These are phyloP conservation scores for Cryptococcus sp. DNA, from an alignment of 1,284 basidiomycete species.

Conservation along the genomic window DNA sequence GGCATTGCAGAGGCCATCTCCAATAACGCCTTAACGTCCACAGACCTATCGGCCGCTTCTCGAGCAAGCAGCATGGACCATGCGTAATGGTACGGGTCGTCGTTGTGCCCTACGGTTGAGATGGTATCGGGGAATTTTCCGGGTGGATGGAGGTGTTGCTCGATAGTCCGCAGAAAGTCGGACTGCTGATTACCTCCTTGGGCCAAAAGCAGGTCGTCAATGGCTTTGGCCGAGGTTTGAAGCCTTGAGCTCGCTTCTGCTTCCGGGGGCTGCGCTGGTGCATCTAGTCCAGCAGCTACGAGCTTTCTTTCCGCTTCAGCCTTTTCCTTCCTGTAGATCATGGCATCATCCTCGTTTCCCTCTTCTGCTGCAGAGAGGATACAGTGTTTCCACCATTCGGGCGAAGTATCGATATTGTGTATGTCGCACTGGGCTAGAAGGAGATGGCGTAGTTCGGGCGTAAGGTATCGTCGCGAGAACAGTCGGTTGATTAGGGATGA, in stretches of 20 bases:
- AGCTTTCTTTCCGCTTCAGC: background rate
- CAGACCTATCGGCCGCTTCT: slow-evolving; percentile 10
- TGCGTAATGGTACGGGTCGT: slow-evolving; percentile 15
- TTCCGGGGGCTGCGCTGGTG: background rate
- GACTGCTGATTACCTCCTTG: background rate
- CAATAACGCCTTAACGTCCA: slow-evolving; percentile 16
- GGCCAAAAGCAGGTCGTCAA: slow-evolving; percentile 1
- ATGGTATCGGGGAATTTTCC: background rate
- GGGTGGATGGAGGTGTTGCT: background rate
- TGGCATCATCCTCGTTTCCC: slow-evolving; percentile 9
- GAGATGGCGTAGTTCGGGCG: slow-evolving; percentile 5
- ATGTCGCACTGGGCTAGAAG: slow-evolving; percentile 1
- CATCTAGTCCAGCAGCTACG: background rate
- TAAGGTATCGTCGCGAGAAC: slow-evolving; percentile 14
- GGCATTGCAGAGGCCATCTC: slow-evolving; percentile 23
- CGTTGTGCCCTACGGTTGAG: background rate
- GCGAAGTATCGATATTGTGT: slow-evolving; percentile 5
- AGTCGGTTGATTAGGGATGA: slow-evolving; percentile 5
- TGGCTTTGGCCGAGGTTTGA: background rate
- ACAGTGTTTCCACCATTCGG: slow-evolving; percentile 14
- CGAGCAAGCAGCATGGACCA: slow-evolving; percentile 28
- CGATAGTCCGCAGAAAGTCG: background rate
- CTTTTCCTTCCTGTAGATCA: slow-evolving; percentile 2
- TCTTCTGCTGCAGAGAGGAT: slow-evolving; percentile 12
- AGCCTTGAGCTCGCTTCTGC: background rate